Base-by-base conservation (phyloP, 1,284 basidiomycete species). In the Tilletia setariae region DNA sequence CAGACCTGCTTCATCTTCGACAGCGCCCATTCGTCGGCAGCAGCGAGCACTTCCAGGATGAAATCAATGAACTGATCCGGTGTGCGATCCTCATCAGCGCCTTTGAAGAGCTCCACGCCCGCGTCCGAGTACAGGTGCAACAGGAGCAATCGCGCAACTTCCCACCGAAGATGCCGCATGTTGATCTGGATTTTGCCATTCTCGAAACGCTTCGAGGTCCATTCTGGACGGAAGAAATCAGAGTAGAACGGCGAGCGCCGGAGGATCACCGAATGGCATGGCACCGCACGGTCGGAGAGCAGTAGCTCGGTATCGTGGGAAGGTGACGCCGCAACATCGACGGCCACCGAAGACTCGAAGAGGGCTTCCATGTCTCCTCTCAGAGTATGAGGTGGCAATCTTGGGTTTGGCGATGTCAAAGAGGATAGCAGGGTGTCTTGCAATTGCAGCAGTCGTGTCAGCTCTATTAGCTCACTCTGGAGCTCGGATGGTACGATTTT, bases 11-110 rank as follows among this genome's bases (percentile, higher is more conserved):
- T 87, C 9, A 98, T 87, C 28, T 90, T 89, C 75, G 93, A 91
- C 25, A 98, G 86, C 25, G 97, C 86, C 1, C 98, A 84, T 83
- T 98, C 94, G 74, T 92, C 94, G 40, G 94, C 92, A 13, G 89
- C 89, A 25, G 90, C 89, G 82, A 97, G 88, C 21, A 98, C 89
- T 49, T 91, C 89, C 72, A 95, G 93, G 79, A 94, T 87, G 75
- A 94, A 92, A 73, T 94, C 91, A 69, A 98, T 83, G 63, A 92
- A 86, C 59, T 91, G 88, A 72, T 98, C 93, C 11, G 89, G 84
- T 0, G 87, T 88, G 11, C 68, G 68, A n/a, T 73, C 73, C 15
- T 59, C 66, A 43, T 79, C 79, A 44, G 70, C 74, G 21, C 71
- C 72, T 56, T 90, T 86, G 78, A 98, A 95, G 16, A 71, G 85